A percentile compares a stretch with the other conserved stretches of the same genome.
Conservation (phyloP, 345 rosid species). For the Aurinia saxatilis region DNA sequence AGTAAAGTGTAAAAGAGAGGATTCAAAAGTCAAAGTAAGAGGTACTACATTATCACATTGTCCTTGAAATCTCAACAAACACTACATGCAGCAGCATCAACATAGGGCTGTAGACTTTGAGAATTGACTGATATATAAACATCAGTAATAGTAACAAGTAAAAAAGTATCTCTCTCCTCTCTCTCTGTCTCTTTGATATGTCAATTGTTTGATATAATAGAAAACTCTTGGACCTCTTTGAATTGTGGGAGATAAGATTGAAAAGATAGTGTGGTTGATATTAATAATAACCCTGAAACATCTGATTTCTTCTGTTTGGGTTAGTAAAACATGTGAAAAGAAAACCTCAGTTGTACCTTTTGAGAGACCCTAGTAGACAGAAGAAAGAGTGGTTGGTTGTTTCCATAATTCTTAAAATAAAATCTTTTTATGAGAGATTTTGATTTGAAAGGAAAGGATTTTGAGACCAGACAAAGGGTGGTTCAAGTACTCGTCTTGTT, state of each 20-base stretch:
- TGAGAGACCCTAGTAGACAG: conserved; percentile 11
- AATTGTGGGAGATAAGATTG: conserved; percentile 16
- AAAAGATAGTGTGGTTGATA: conserved; percentile 13
- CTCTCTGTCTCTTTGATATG: not conserved
- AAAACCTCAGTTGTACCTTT: conserved; percentile 20
- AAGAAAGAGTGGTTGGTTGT: conserved; percentile 19
- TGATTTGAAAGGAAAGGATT: conserved; percentile 20
- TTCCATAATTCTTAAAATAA: not conserved
- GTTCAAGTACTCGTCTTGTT: conserved; percentile 28
- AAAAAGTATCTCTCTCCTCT: not conserved
- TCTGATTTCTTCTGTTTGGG: conserved; percentile 22
- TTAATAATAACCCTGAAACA: conserved; percentile 20
- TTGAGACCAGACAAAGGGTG: conserved; percentile 22
- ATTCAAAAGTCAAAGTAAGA: conserved; percentile 3
- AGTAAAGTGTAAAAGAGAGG: not conserved
- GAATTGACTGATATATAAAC: conserved; percentile 10
- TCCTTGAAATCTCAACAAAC: conserved; percentile 21
- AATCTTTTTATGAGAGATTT: not conserved
- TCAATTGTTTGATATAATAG: conserved; percentile 5
- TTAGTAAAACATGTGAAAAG: conserved; percentile 27
- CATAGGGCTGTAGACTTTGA: not conserved
- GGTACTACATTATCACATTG: not conserved
- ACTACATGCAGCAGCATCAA: not conserved
- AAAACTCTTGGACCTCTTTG: conserved; percentile 11
- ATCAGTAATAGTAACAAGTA: conserved; percentile 18